phyloP scores from a whole-genome alignment of 192 early-diverging fungal species.

The Dissophora globulifera region DNA sequence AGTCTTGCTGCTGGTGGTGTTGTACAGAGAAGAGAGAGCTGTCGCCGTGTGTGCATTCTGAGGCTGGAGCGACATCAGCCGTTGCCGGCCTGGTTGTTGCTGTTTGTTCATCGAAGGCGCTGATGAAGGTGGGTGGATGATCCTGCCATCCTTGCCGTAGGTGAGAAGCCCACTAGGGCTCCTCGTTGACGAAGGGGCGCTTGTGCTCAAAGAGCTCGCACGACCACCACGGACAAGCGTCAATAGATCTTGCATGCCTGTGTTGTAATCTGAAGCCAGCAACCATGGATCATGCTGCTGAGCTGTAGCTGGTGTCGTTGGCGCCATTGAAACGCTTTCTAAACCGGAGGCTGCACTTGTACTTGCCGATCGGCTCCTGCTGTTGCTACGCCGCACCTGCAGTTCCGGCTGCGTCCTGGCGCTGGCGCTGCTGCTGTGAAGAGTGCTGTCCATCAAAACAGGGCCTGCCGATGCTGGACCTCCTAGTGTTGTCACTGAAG shows the following conservation, averaged over 20 bases:
- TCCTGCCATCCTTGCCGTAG: slow-evolving; percentile 36
- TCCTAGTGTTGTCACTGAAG: neutral
- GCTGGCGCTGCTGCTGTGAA: neutral
- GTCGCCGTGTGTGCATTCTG: neutral
- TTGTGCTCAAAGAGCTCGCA: slow-evolving; percentile 39
- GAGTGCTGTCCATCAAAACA: no score
- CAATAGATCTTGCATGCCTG: slow-evolving; percentile 47
- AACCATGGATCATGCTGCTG: slow-evolving; percentile 28
- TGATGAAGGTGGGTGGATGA: slow-evolving; percentile 14
- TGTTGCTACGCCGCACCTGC: neutral
- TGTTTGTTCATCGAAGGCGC: neutral
- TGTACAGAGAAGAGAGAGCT: slow-evolving; percentile 23
- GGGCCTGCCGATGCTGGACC: slow-evolving; percentile 19
- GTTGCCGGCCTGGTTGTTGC: neutral
- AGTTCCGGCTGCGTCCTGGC: neutral
- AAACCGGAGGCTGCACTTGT: slow-evolving; percentile 13
- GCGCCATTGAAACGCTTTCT: neutral
- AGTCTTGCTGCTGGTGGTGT: slow-evolving; percentile 5
- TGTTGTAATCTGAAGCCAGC: slow-evolving; percentile 46
- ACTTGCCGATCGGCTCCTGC: slow-evolving; percentile 38
- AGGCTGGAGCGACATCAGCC: slow-evolving; percentile 16
- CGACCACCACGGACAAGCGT: slow-evolving; percentile 46
- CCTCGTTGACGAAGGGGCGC: slow-evolving; percentile 26
- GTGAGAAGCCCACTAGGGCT: slow-evolving; percentile 7
- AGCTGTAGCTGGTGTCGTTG: neutral